Percentiles rank a stretch among this genome's conserved stretches.
Evolutionary conservation across 495 filamentous ascomycete species (phyloP).

Genomic region (Endocarpon pusillum): DNA sequence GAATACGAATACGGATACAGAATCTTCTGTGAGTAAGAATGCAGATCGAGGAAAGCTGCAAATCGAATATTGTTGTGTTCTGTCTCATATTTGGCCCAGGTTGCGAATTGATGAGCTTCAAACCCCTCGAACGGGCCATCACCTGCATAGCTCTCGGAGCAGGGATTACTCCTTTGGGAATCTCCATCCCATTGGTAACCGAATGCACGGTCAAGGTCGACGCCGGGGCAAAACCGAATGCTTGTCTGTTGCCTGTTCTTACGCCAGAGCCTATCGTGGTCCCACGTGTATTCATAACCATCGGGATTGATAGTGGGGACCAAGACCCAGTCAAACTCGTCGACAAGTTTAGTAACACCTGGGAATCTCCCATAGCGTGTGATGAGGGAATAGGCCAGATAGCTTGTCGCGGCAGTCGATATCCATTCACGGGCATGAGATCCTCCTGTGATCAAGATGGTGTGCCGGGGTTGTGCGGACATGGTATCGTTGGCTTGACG

Average conservation of each 20-base stretch:
- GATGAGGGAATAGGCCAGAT: slow-evolving; percentile 77
- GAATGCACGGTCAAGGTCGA: slow-evolving; percentile 80
- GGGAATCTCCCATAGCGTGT: slow-evolving; percentile 54
- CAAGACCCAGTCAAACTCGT: slow-evolving; percentile 74
- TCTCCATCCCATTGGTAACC: slow-evolving; percentile 68
- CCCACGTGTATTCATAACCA: slow-evolving; percentile 88
- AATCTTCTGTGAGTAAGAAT: slow-evolving; percentile 92
- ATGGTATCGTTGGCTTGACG: slow-evolving; percentile 26
- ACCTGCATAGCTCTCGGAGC: slow-evolving; percentile 82
- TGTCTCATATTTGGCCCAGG: slow-evolving; percentile 78
- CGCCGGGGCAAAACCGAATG: slow-evolving; percentile 65
- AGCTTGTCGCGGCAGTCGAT: slow-evolving; percentile 78
- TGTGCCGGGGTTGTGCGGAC: slow-evolving; percentile 38
- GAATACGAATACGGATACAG: slow-evolving; percentile 84
- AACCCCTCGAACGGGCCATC: slow-evolving; percentile 66
- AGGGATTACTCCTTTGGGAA: slow-evolving; percentile 56
- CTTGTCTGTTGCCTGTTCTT: slow-evolving; percentile 82
- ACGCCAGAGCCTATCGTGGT: slow-evolving; percentile 81
- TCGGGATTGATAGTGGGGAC: slow-evolving; percentile 85
- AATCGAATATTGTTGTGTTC: slow-evolving; percentile 51
- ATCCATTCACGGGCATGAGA: slow-evolving; percentile 94
- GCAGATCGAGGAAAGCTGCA: slow-evolving; percentile 73
- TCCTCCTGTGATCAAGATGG: slow-evolving; percentile 69
- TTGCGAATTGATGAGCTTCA: slow-evolving; percentile 57
- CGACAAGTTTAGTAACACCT: slow-evolving; percentile 55